Percentiles rank a stretch among this genome's conserved stretches.
These are phyloP conservation scores for Linnemannia exigua DNA, from an alignment of 192 early-diverging fungal genomes.

Conservation along the genomic window DNA sequence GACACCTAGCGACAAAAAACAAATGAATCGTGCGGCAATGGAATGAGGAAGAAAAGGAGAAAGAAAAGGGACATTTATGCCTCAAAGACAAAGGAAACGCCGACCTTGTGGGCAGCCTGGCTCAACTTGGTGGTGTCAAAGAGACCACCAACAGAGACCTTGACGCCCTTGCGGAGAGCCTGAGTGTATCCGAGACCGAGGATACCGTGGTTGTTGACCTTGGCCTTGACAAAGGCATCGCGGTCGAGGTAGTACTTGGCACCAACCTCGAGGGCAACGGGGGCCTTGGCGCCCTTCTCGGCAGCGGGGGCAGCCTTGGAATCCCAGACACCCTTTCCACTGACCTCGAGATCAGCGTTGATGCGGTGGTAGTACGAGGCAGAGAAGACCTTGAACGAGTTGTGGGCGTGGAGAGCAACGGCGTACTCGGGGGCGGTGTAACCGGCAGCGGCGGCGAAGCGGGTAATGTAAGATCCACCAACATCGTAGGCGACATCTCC, in stretches of 20 bases:
- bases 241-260: constrained; percentile 93
- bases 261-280: constrained; percentile 88
- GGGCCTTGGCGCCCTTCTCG: constrained; percentile 70
- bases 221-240: constrained; percentile 90
- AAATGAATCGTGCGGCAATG: no score
- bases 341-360: constrained; percentile 89
- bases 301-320: constrained; percentile 63
- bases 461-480: constrained; percentile 82
- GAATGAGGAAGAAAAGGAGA: not conserved
- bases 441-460: constrained; percentile 90
- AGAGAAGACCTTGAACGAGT: constrained; percentile 88
- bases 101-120: constrained; percentile 96
- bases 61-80: constrained; percentile 68
- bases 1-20: no score
- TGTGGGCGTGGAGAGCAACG: constrained; percentile 88
- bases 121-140: constrained; percentile 93
- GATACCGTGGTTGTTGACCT: constrained; percentile 83
- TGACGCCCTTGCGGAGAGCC: constrained; percentile 90
- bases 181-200: constrained; percentile 96
- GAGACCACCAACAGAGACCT: constrained; percentile 89
- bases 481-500: constrained; percentile 95
- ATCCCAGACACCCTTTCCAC: constrained; percentile 92
- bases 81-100: constrained; percentile 89
- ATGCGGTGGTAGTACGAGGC: constrained; percentile 99
- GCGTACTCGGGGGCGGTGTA: constrained; percentile 90